Evolutionary conservation across 1,139 yeast species (phyloP), one percentile per base, ranked within the genome.

Genomic region (Blastobotrys illinoisensis): DNA sequence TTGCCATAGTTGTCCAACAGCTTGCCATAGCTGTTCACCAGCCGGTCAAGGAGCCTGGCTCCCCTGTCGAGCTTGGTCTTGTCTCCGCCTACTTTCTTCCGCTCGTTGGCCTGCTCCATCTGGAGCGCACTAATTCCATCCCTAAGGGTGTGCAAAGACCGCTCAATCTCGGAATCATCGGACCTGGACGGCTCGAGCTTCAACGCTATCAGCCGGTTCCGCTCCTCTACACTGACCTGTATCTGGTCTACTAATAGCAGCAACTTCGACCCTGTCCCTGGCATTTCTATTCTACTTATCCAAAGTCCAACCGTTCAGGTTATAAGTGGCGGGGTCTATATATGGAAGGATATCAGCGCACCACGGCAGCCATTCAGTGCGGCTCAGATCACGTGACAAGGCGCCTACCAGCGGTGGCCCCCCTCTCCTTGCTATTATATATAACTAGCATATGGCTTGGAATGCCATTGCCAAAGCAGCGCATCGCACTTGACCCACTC

Each of bases 141-240:
- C 23, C 64, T 66, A 26, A 78, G 68, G 59, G 76, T 74, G 45
- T 66, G 67, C 52, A 84, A 64, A 26, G 74, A 69, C 50, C 71
- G 72, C 32, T 75, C 72, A 45, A 85, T 65, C 56, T 82, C 88
- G 54, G 72, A 73, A 60, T 80, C 81, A 57, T 82, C 88, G 50
- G 78, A 74, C 6, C 74, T 67, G 1, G 84, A 77, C 1, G 85
- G 84, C 20, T 76, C 74, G 40, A 81, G 71, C 47, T 75, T 73
- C 40, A 82, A 72, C 19, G 67, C 63, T 18, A 71, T 64, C 56
- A 82, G 72, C 26, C 82, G 72, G 49, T 72, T 69, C 46, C 85
- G 71, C 64, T 83, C 88, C 40, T 80, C 83, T 9, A 80, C 66
- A 14, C 71, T 67, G 9, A 74, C 72, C 49, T 68, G 74, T 3